phyloP scores from a whole-genome alignment of 164 flowering plant species.

The Tinospora cordifolia region DNA sequence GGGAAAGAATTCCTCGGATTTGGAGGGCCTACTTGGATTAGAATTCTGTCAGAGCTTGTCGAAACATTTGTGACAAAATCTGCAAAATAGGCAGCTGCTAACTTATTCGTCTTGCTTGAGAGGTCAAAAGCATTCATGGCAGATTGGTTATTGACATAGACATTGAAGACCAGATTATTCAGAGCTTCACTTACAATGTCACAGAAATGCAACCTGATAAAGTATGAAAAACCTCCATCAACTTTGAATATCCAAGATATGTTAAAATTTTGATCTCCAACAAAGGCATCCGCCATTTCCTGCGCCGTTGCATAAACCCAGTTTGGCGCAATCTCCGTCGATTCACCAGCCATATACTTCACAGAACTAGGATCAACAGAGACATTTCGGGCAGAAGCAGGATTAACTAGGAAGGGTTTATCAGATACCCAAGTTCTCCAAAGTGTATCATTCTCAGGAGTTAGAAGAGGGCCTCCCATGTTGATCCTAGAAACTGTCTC shows the following conservation, averaged over 20 bases:
- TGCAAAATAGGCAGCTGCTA: constrained; percentile 33
- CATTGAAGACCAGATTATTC: constrained; percentile 33
- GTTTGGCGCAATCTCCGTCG: constrained; percentile 39
- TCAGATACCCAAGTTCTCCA: constrained; percentile 45
- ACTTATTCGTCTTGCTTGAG: constrained; percentile 30
- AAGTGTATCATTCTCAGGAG: constrained; percentile 33
- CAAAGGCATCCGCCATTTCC: constrained; percentile 53
- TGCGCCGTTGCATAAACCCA: constrained; percentile 51
- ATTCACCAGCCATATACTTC: constrained; percentile 32
- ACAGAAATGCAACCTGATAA: constrained; percentile 51
- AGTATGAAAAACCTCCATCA: constrained; percentile 32
- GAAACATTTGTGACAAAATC: constrained; percentile 35
- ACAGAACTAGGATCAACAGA: constrained; percentile 22
- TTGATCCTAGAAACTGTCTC: constrained; percentile 39
- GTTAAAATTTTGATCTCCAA: constrained; percentile 36
- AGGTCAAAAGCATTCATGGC: constrained; percentile 37
- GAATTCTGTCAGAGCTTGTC: constrained; percentile 15
- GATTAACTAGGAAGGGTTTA: constrained; percentile 23
- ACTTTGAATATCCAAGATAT: constrained; percentile 43
- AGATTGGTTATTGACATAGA: constrained; percentile 34
- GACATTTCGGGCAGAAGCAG: constrained; percentile 30
- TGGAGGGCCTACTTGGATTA: constrained; percentile 43
- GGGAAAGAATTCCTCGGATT: constrained; percentile 14
- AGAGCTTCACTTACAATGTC: constrained; percentile 38
- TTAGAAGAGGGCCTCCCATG: constrained; percentile 41